These are phyloP conservation scores for Shiraia sp. DNA, from an alignment of 2,329 filamentous ascomycete genomes.

Conservation along the genomic window DNA sequence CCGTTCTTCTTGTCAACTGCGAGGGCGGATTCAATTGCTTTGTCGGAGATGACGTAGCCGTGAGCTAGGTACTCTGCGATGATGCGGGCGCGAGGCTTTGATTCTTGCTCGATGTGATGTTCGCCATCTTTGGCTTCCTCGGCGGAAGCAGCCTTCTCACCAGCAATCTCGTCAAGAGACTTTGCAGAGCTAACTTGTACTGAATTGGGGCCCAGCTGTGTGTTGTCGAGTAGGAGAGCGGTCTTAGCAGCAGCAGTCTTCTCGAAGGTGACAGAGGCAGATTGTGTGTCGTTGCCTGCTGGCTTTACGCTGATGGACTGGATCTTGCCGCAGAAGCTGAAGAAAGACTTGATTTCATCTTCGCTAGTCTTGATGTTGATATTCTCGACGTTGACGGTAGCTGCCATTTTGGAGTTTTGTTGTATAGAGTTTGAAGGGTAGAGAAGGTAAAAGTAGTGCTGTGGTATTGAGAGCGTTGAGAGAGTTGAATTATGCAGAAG, in stretches of 20 bases:
- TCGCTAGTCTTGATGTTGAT: conserved; percentile 82
- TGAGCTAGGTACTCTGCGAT: conserved; percentile 95
- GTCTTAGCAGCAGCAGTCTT: conserved; percentile 97
- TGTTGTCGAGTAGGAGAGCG: conserved; percentile 94
- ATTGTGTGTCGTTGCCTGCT: conserved; percentile 67
- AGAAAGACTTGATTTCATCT: conserved; percentile 93
- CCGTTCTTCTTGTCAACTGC: conserved; percentile 89
- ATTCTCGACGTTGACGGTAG: conserved; percentile 85
- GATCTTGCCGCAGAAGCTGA: conserved; percentile 96
- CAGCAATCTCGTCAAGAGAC: conserved; percentile 65
- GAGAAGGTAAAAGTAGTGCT: conserved; percentile 1
- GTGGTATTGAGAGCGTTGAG: not conserved
- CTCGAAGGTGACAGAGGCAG: conserved; percentile 92
- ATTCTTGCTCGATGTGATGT: conserved; percentile 85
- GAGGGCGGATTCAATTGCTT: conserved; percentile 80
- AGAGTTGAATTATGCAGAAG: not conserved
- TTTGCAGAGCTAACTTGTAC: conserved; percentile 79
- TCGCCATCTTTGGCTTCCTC: conserved; percentile 56
- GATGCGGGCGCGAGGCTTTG: conserved; percentile 94
- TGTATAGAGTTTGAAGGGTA: not conserved
- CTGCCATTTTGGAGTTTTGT: conserved; percentile 49
- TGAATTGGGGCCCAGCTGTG: conserved; percentile 76
- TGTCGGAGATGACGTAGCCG: conserved; percentile 81
- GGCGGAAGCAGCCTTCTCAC: conserved; percentile 61
- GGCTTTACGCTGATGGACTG: conserved; percentile 75